Evolutionary conservation across 1,284 basidiomycete species (phyloP).

Genomic region (Ustilago trichophora): DNA sequence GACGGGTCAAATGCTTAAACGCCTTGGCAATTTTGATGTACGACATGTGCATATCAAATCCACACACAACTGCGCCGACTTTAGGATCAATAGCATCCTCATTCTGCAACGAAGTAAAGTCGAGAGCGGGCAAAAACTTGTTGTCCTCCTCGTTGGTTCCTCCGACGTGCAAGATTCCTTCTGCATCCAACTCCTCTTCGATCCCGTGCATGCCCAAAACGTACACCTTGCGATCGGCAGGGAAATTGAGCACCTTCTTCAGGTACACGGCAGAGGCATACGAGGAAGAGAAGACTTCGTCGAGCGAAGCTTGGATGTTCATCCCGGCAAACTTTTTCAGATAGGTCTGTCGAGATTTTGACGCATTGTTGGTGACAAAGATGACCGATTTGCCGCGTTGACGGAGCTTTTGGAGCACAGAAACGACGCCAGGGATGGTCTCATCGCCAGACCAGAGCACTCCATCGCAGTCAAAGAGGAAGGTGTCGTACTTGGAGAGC

Average conservation of each 20-base stretch:
- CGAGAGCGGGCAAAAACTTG: slow-evolving; percentile 76
- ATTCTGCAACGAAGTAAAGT: slow-evolving; percentile 73
- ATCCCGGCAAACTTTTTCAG: slow-evolving; percentile 90
- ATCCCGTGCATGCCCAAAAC: slow-evolving; percentile 92
- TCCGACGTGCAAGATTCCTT: slow-evolving; percentile 82
- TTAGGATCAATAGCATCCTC: slow-evolving; percentile 73
- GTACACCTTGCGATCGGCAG: slow-evolving; percentile 91
- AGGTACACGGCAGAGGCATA: slow-evolving; percentile 93
- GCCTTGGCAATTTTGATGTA: slow-evolving; percentile 95
- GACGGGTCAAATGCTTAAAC: slow-evolving; percentile 79
- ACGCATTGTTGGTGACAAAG: slow-evolving; percentile 99
- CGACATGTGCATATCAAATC: slow-evolving; percentile 69
- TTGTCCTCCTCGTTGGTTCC: slow-evolving; percentile 87
- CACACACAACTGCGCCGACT: slow-evolving; percentile 90
- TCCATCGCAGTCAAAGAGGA: slow-evolving; percentile 84
- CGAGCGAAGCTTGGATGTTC: slow-evolving; percentile 79
- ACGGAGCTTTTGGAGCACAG: slow-evolving; percentile 68
- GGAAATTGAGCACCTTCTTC: slow-evolving; percentile 85
- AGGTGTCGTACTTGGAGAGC: slow-evolving; percentile 59
- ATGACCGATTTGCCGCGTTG: slow-evolving; percentile 81
- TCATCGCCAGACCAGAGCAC: slow-evolving; percentile 81
- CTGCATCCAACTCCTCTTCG: slow-evolving; percentile 87
- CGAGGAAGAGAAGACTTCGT: slow-evolving; percentile 94
- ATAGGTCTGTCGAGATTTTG: slow-evolving; percentile 85
- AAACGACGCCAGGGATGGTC: slow-evolving; percentile 51